A percentile compares a stretch with the other conserved stretches of the same genome.
phyloP scores from a whole-genome alignment of 2,329 filamentous ascomycete species.

The Paecilomyces dactylethromorphus region DNA sequence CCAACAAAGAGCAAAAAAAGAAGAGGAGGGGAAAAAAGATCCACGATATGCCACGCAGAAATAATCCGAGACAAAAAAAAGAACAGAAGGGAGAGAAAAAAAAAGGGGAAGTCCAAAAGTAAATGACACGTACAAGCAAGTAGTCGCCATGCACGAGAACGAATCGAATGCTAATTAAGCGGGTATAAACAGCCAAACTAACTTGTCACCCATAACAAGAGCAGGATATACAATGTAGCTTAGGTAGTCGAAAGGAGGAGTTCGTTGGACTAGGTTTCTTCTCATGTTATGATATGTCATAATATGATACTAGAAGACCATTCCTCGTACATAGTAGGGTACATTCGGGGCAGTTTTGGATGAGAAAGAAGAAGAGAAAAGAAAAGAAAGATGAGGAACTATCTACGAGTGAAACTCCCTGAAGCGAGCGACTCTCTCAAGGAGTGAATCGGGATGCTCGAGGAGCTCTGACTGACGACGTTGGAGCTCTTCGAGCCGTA shows the following conservation, averaged over 20 bases:
- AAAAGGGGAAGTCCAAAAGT: background rate
- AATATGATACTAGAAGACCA: too few species aligned
- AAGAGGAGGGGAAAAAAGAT: too few species aligned
- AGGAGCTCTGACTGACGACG: conserved; percentile 59
- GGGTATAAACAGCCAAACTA: background rate
- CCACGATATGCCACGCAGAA: too few species aligned
- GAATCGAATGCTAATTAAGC: background rate
- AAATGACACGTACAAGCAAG: background rate
- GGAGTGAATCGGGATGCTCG: conserved; percentile 31
- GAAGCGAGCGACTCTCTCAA: conserved; percentile 7
- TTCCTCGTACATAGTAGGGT: background rate
- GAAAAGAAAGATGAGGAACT: background rate
- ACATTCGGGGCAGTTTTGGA: background rate
- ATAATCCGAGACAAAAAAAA: too few species aligned
- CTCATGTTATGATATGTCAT: too few species aligned
- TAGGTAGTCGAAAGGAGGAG: too few species aligned
- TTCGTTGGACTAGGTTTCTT: too few species aligned
- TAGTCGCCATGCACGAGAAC: background rate
- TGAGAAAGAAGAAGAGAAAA: too few species aligned
- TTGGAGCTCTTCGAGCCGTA: conserved; percentile 63
- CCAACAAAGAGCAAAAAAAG: background rate
- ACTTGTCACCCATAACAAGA: background rate
- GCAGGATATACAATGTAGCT: background rate
- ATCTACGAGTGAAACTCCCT: background rate
- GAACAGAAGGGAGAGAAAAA: background rate